Evolutionary conservation across 176 grass and related monocot genomes (phyloP), one percentile per base, ranked within the genome.

Genomic region (Tillandsia fasciculata): DNA sequence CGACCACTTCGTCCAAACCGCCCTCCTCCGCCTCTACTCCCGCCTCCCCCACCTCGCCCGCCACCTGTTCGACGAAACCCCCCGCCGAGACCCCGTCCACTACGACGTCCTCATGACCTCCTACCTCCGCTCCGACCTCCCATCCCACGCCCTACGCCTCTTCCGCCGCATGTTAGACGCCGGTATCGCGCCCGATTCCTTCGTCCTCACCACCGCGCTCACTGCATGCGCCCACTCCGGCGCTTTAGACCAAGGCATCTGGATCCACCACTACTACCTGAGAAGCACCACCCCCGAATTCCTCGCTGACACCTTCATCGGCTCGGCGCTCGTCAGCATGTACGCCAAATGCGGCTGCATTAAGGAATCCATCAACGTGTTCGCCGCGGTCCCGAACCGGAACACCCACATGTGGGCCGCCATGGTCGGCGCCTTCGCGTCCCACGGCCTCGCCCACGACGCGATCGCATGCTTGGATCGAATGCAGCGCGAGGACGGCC

Each of bases 301-400:
- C 65, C 77, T 91, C 7, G 73, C 49, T 51, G 88, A 96, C 68
- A 79, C 75, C 29, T 96, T 88, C 69, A 71, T 96, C 1, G 91
- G 85, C 1, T 91, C 91, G 8, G 82, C 87, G 1, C 85, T 91
- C 9, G 68, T 96, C 72, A 82, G 78, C 70, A 88, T 96, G 91
- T 91, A 96, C 26, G 88, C 85, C 53, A 96, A 96, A 67, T 96
- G 91, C 51, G 91, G 91, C 9, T 91, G 80, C 76, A 64, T 96
- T 50, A 52, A 82, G 11, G 48, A 82, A 12, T 85, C 91, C 0
- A 76, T 83, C 0, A 48, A 66, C 53, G 85, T 88, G 71, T 88
- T 96, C 57, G 80, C 83, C 42, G 83, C 83, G 26, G 85, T 96
- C 80, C 88, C 91, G 0, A 72, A 86, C 59, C 76, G 85, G 79